Conservation (phyloP, 192 early-diverging fungal genomes). For the Backusella tuberculispora region DNA sequence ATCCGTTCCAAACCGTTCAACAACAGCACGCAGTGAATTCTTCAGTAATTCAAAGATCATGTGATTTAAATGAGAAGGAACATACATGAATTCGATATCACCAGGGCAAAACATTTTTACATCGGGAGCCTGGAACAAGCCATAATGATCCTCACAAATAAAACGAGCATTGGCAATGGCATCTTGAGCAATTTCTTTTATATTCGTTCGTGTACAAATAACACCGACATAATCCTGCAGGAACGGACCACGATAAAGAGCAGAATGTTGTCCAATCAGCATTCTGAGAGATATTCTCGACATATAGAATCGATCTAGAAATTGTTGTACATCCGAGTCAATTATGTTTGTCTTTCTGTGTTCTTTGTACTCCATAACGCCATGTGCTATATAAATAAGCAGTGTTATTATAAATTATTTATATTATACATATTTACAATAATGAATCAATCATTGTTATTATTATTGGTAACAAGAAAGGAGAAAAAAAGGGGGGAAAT, state of each 20-base stretch:
- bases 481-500: no score
- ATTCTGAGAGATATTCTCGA: constrained; percentile 96
- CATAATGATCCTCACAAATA: constrained; percentile 91
- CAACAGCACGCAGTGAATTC: constrained; percentile 92
- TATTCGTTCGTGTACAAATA: constrained; percentile 86
- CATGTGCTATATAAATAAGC: constrained; percentile 71
- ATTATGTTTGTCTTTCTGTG: constrained; percentile 47
- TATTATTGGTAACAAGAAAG: neutral
- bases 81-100: constrained; percentile 93
- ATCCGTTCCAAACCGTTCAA: constrained; percentile 87
- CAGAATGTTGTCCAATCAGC: constrained; percentile 87
- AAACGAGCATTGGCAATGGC: constrained; percentile 91
- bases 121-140: constrained; percentile 77
- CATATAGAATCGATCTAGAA: constrained; percentile 96
- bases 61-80: constrained; percentile 93
- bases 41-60: constrained; percentile 98
- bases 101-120: constrained; percentile 73
- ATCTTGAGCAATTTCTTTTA: constrained; percentile 81
- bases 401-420: constrained; percentile 7
- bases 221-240: constrained; percentile 86
- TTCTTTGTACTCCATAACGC: constrained; percentile 90
- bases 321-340: constrained; percentile 82
- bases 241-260: constrained; percentile 64
- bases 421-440: neutral
- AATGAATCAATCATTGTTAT: neutral